Evolutionary conservation across 768 basidiomycete species (phyloP).

Genomic region (Clitopilus passeckerianus): DNA sequence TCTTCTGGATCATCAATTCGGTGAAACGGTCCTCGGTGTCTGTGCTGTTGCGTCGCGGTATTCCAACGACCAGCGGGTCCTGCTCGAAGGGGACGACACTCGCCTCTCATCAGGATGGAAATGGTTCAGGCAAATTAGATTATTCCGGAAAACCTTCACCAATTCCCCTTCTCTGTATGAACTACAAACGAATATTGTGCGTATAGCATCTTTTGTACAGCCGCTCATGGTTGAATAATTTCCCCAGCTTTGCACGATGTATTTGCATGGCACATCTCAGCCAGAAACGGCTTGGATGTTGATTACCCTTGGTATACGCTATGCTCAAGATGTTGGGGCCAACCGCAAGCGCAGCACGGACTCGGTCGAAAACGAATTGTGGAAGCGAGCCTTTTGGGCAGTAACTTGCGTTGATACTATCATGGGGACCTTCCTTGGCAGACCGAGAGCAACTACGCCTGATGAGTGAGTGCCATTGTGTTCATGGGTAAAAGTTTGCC

Average conservation of each 20-base stretch:
- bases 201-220: constrained; percentile 28
- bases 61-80: constrained; percentile 43
- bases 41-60: constrained; percentile 61
- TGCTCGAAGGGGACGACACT: constrained; percentile 26
- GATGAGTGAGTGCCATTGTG: constrained; percentile 7
- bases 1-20: constrained; percentile 45
- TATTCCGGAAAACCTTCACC: constrained; percentile 52
- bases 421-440: constrained; percentile 13
- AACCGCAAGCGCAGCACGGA: constrained; percentile 33
- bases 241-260: constrained; percentile 31
- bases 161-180: constrained; percentile 59
- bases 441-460: constrained; percentile 14
- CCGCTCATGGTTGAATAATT: not conserved
- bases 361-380: constrained; percentile 48
- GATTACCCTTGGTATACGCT: constrained; percentile 49
- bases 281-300: constrained; percentile 49
- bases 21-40: constrained; percentile 51
- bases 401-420: constrained; percentile 16
- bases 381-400: constrained; percentile 51
- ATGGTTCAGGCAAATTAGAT: constrained; percentile 58
- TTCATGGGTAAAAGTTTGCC: not conserved
- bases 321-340: constrained; percentile 56
- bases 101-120: constrained; percentile 53
- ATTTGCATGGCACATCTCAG: constrained; percentile 37
- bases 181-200: constrained; percentile 54